Conservation (phyloP, 345 rosid species). For the Draba incana region DNA sequence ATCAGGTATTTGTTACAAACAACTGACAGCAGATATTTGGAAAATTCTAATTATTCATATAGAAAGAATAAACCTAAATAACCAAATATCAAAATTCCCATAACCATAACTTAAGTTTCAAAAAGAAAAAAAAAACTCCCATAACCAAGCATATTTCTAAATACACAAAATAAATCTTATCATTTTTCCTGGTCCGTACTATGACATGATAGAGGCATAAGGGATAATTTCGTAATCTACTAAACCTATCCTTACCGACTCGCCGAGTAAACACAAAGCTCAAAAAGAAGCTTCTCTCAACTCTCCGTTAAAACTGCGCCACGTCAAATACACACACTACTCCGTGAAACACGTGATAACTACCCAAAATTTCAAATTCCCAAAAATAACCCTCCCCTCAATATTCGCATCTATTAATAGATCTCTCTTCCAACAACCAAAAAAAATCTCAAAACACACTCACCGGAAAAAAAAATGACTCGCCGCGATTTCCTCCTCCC, state of each 20-base stretch:
- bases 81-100: too few species aligned
- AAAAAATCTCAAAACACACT: not conserved
- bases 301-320: not conserved
- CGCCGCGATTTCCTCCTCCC: conserved; percentile 37
- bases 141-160: too few species aligned
- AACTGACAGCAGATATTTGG: not conserved
- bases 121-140: too few species aligned
- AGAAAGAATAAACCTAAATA: too few species aligned
- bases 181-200: conserved; percentile 17
- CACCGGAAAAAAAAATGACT: conserved; percentile 25
- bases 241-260: conserved; percentile 8
- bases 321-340: conserved; percentile 22
- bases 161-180: not conserved
- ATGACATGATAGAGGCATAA: not conserved
- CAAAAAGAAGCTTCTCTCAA: too few species aligned
- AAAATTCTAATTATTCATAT: too few species aligned
- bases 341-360: conserved; percentile 12
- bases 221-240: conserved; percentile 21
- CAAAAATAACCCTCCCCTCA: conserved; percentile 14
- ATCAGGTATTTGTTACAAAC: too few species aligned
- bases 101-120: too few species aligned
- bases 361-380: not conserved
- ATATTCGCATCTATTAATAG: conserved; percentile 37
- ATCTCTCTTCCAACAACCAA: not conserved
- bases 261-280: conserved; percentile 6